Evolutionary conservation across 179 eudicot genomes (phyloP).

Genomic region (Silene noctiflora): DNA sequence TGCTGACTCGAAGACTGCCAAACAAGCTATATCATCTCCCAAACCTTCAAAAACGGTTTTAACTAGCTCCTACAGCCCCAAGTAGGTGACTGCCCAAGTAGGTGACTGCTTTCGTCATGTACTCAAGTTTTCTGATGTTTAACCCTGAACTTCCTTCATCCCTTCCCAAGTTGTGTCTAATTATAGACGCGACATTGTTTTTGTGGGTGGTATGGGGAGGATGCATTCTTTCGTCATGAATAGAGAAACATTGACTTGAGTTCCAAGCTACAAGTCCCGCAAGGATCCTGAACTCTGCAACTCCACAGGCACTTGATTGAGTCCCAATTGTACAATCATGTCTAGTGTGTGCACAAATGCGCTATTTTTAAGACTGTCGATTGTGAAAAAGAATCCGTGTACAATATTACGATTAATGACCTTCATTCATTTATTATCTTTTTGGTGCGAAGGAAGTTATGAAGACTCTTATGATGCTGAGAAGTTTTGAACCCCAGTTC

Average conservation of each 20-base stretch:
- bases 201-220: conserved; percentile 8
- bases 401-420: not conserved
- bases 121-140: not conserved
- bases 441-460: not conserved
- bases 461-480: too few relatives aligned
- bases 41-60: conserved; percentile 27
- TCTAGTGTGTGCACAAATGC: conserved; percentile 17
- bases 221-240: conserved; percentile 24
- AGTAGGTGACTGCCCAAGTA: conserved; percentile 28
- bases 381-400: conserved; percentile 24
- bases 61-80: conserved; percentile 27
- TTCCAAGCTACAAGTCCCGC: conserved; percentile 14
- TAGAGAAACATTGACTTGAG: conserved; percentile 22
- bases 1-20: conserved; percentile 34
- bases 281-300: conserved; percentile 23
- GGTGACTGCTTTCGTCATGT: conserved; percentile 13
- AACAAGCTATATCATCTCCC: conserved; percentile 31
- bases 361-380: conserved; percentile 25
- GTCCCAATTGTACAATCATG: conserved; percentile 21
- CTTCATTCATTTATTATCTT: conserved; percentile 20
- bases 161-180: conserved; percentile 1
- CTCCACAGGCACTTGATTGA: conserved; percentile 12
- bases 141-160: conserved; percentile 14
- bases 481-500: too few relatives aligned
- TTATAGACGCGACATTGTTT: conserved; percentile 7